Base-by-base conservation (phyloP, 2,329 filamentous ascomycete genomes). In the Trichoderma pleuroti region DNA sequence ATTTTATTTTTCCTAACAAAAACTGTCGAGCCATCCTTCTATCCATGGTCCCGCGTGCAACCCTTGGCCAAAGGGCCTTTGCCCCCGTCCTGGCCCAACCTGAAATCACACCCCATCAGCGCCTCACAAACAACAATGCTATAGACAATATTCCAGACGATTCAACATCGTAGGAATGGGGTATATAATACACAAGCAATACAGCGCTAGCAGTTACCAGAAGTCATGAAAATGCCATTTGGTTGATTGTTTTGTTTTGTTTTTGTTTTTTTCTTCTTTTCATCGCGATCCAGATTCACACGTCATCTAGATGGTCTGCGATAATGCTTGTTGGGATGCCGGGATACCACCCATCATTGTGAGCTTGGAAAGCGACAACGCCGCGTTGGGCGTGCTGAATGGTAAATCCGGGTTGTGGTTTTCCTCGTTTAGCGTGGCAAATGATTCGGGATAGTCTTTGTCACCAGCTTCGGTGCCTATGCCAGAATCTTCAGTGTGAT, bases 311-410 rank as follows among this genome's bases (percentile, higher is more conserved):
- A 77, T 75, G 62, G 75, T 74, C 39, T 77, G 75, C 18, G 74
- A 75, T 36, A 72, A 63, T 66, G 74, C 70, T 60, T 76, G 77
- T 11, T 75, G 73, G 61, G 73, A 70, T 10, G 63, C 26, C 26
- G 52, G 69, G 14, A 68, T 60, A 9, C 32, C 63, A 54, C 34
- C 76, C 14, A 72, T 81, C 74, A 86, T 80, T 1, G 88, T 90
- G 74, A 90, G 78, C 76, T 88, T 87, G 72, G 87, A 88, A 12
- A 91, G 82, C 32, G 87, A 92, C 76, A 93, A 84, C 56, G 88
- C 91, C 73, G 87, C 86, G 26, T 87, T 88, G 1, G 89, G 88
- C 76, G 82, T 87, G 72, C 86, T 86, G 64, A 80, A 79, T 59
- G 78, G 80, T 24, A 79, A 75, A 11, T 80, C 78, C 34, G 39